Percentiles rank a stretch among this genome's conserved stretches.
Evolutionary conservation across 352 stramenopile genomes (phyloP).

Genomic region (Phytophthora gonapodyides): DNA sequence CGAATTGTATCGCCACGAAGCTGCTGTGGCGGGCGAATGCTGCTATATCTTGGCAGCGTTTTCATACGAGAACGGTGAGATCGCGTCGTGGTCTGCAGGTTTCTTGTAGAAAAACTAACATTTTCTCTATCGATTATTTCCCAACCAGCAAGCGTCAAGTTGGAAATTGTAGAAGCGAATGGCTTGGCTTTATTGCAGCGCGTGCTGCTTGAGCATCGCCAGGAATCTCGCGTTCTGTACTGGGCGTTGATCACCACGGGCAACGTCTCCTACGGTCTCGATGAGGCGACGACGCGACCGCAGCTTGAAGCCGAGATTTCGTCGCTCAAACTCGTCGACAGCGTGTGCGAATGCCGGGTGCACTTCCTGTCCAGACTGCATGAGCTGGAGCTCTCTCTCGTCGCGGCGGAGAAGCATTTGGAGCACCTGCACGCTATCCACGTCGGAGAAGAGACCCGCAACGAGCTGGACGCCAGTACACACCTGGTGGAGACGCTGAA

Average conservation of each 20-base stretch:
- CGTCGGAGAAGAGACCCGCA: constrained; percentile 72
- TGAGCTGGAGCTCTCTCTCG: constrained; percentile 52
- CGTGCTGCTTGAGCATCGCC: constrained; percentile 40
- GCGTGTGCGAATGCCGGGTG: constrained; percentile 44
- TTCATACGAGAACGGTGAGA: constrained; percentile 58
- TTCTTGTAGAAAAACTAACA: neutral
- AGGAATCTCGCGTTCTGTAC: constrained; percentile 54
- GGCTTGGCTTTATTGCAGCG: constrained; percentile 47
- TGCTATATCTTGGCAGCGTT: constrained; percentile 61
- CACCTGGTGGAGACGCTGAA: constrained; percentile 50
- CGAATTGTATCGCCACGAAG: constrained; percentile 34
- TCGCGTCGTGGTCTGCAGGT: too few relatives aligned
- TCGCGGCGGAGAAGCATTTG: constrained; percentile 32
- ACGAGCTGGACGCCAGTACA: constrained; percentile 61
- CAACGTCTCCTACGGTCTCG: constrained; percentile 55
- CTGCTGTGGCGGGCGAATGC: constrained; percentile 47
- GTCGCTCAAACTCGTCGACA: constrained; percentile 42
- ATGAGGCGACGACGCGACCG: constrained; percentile 10
- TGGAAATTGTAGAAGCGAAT: constrained; percentile 41
- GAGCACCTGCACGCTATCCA: constrained; percentile 48
- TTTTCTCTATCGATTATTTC: neutral
- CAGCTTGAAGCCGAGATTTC: constrained; percentile 36
- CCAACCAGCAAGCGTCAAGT: constrained; percentile 35
- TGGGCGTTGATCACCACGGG: constrained; percentile 58
- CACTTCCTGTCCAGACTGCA: constrained; percentile 54